phyloP scores from a whole-genome alignment of 192 early-diverging fungal species.

The Fimicolochytrium jonesii region DNA sequence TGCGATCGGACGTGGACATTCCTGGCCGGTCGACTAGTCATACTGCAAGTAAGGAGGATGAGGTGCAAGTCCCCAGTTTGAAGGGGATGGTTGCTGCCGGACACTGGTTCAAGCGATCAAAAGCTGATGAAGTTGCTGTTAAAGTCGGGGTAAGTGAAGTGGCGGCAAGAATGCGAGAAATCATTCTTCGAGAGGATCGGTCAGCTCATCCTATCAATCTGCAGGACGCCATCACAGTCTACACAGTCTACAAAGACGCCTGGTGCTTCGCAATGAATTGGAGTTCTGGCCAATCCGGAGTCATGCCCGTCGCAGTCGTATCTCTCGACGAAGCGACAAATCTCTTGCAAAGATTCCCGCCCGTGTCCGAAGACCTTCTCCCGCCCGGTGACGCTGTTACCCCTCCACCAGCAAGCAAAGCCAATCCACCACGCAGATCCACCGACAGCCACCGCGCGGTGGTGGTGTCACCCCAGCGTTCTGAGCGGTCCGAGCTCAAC shows the following conservation, averaged over 20 bases:
- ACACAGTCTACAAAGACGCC: conserved; percentile 2
- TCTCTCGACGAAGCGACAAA: conserved; percentile 7
- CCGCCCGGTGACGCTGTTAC: not conserved
- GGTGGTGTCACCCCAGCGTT: not conserved
- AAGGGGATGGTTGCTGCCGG: not conserved
- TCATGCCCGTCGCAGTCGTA: conserved; percentile 11
- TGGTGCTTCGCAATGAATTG: conserved; percentile 29
- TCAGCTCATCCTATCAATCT: not conserved
- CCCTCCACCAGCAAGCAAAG: not conserved
- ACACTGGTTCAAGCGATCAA: not conserved
- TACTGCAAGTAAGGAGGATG: too few species aligned
- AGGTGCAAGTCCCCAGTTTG: too few species aligned
- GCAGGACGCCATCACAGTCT: conserved; percentile 18
- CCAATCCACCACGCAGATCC: not conserved
- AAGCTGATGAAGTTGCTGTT: not conserved
- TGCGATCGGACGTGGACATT: too few species aligned
- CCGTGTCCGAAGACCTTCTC: too few species aligned
- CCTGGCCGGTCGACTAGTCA: too few species aligned
- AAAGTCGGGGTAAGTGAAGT: not conserved
- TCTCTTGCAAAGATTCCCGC: not conserved
- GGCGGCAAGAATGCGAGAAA: not conserved
- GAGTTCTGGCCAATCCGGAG: conserved; percentile 17
- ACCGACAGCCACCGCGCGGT: too few species aligned
- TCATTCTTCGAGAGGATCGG: too few species aligned
- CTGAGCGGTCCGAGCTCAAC: not conserved